Base-by-base conservation (phyloP, 1,284 basidiomycete genomes). In the Rhodotorula mucilaginosa region DNA sequence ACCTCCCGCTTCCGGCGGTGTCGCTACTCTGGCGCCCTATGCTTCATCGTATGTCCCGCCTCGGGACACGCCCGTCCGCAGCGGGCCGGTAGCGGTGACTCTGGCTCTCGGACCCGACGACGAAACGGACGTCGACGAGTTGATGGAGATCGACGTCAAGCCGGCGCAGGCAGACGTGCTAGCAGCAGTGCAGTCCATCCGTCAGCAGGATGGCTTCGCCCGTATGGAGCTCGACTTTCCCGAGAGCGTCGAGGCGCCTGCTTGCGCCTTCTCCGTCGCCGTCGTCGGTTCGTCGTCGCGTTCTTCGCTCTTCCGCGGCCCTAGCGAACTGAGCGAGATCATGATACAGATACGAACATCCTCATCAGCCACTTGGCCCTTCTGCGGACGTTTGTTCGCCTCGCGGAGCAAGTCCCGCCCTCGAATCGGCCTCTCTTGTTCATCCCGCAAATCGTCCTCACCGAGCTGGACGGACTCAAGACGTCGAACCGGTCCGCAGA, bases 151-250 rank as follows among this genome's bases (percentile, higher is more conserved):
- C 51, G 58, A 64, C 57, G 3, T 52, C 61, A 12, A 23, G n/a
- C 19, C 51, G 29, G 5, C 58, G 54, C 88, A 64, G 2, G 92
- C 95, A 79, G 86, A 89, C 69, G 86, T 90, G 0, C 82, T 89
- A 1, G 81, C 93, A 58, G 88, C 91, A 0, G 67, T 74, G 19
- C 54, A 58, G 62, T 18, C 60, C 18, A 44, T 46, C 44, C 62
- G 66, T 3, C 39, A 58, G 5, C 48, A 59, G 5, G 65, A 61
- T n/a, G 58, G 61, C 13, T 8, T 48, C 47, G 67, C n/a, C 2
- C 59, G 23, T 16, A 70, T 68, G 68, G 44, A 67, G 44, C 29
- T 74, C 21, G 70, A 69, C 58, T 34, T 68, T 31, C 69, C 63
- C 62, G 67, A 64, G 67, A 70, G 54, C n/a, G 61, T 10, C 58